Evolutionary conservation across 2,329 filamentous ascomycete species (phyloP), one percentile per base, ranked within the genome.

Genomic region (Cytospora piceicola): DNA sequence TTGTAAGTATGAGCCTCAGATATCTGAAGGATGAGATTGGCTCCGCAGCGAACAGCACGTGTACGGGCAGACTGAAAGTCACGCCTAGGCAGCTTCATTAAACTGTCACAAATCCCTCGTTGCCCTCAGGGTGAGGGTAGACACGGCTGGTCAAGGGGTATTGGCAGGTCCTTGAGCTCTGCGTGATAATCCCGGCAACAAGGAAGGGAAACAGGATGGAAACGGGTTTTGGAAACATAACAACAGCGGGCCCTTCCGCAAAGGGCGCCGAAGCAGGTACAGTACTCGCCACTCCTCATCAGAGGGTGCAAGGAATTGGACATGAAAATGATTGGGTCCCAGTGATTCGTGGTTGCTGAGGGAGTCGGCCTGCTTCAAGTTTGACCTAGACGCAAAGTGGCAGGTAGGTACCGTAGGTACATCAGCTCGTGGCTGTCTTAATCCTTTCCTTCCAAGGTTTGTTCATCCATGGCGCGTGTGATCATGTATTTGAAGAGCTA

Each of bases 191-290:
- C 36, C 49, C 34, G 29, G 29, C 15, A 22, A 36, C 32, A 32
- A 27, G 27, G 39, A 42, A 42, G 39, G 39, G 24, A 17, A 42
- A 42, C 17, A 17, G 2, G 22, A 60, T 14, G 17, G 60, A 17
- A 11, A 46, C 42, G 12, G 36, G 12, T 39, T n/a, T 7, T 15
- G 2, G 17, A 42, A 42, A 17, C 39, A 42, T 2, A 39, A 3
- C 17, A 42, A 42, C 39, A 42, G 39, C 8, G 20, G 39, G 20
- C 8, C 39, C 17, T 42, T 15, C 24, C 59, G 36, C 17, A 14
- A n/a, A 4, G n/a, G n/a, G 8, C 52, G 39, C 60, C 56, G 49
- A 56, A 30, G 52, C 52, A 56, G 60, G 60, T 62, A 62, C 60
- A 56, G 34, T 36, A 20, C 22, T 56, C 4, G 52, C 60, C 60